These are phyloP conservation scores for Euphrasia confusa DNA, from an alignment of 257 asterid genomes.

Conservation along the genomic window DNA sequence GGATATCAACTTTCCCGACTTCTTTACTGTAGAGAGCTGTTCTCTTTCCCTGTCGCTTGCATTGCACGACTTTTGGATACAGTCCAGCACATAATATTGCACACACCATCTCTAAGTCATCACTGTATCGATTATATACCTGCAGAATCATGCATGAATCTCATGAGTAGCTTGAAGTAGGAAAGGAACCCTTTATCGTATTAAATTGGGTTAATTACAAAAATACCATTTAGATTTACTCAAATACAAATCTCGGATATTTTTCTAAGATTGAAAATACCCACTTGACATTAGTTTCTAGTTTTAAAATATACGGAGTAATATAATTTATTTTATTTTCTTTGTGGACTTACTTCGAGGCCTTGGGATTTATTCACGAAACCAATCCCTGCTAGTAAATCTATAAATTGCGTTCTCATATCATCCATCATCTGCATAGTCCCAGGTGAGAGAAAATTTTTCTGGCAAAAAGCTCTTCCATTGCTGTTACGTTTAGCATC, in stretches of 20 bases:
- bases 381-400: slow-evolving; percentile 76
- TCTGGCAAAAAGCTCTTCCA: slow-evolving; percentile 82
- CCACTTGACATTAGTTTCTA: too few relatives aligned
- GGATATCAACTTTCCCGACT: slow-evolving; percentile 85
- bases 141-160: slow-evolving; percentile 29
- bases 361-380: slow-evolving; percentile 72
- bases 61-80: slow-evolving; percentile 93
- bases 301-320: too few relatives aligned
- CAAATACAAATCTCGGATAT: not conserved
- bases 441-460: slow-evolving; percentile 69
- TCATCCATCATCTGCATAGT: slow-evolving; percentile 90
- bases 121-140: slow-evolving; percentile 69
- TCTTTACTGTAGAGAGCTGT: slow-evolving; percentile 77
- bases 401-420: slow-evolving; percentile 83
- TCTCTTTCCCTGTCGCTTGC: slow-evolving; percentile 90
- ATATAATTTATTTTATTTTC: too few relatives aligned
- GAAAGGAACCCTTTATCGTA: not conserved
- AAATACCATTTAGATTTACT: not conserved
- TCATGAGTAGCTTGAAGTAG: not conserved
- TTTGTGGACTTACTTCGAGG: slow-evolving; percentile 40
- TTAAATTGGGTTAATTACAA: not conserved
- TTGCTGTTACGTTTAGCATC: slow-evolving; percentile 59
- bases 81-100: slow-evolving; percentile 96
- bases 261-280: not conserved
- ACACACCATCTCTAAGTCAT: slow-evolving; percentile 88